These are phyloP conservation scores for Prorocentrum cordatum DNA, from an alignment of 169 alveolate genomes.

Conservation along the genomic window DNA sequence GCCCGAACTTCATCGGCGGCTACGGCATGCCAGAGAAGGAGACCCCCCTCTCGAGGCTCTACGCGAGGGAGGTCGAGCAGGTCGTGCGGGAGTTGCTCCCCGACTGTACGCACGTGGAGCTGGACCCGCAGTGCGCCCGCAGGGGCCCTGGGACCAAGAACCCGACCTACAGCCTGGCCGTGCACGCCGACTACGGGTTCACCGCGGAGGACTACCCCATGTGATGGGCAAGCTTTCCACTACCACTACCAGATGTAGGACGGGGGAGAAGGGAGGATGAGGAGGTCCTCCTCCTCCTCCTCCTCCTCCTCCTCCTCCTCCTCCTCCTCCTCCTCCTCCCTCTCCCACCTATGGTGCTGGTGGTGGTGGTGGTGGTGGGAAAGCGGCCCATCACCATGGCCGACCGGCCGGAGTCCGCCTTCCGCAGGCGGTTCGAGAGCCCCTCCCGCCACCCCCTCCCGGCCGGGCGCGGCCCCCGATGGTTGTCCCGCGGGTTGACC, in stretches of 20 bases:
- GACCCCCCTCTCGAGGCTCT: conserved; percentile 53
- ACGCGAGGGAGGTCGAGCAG: conserved; percentile 44
- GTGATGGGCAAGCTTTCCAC: background rate
- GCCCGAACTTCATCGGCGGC: background rate
- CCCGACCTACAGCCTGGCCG: conserved; percentile 32
- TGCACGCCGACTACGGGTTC: conserved; percentile 32
- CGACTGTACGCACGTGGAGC: background rate
- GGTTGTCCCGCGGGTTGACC: too few species aligned
- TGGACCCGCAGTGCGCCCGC: conserved; percentile 53
- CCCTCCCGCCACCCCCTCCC: too few species aligned
- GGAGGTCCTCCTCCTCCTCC: background rate
- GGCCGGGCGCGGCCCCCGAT: too few species aligned
- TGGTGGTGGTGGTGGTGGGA: too few species aligned
- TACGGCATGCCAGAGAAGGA: conserved; percentile 62
- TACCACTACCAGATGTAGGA: background rate
- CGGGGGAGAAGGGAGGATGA: background rate
- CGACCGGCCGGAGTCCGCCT: too few species aligned
- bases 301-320: background rate
- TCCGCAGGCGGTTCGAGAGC: too few species aligned
- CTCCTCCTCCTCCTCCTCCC: too few species aligned
- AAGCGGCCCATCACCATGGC: too few species aligned
- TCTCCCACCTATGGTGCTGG: too few species aligned
- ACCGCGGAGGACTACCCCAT: conserved; percentile 56
- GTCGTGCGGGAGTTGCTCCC: conserved; percentile 38
- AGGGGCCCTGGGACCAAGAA: conserved; percentile 58